Evolutionary conservation across 306 rosid species (phyloP).

Genomic region (Herpetospermum pedunculosum): DNA sequence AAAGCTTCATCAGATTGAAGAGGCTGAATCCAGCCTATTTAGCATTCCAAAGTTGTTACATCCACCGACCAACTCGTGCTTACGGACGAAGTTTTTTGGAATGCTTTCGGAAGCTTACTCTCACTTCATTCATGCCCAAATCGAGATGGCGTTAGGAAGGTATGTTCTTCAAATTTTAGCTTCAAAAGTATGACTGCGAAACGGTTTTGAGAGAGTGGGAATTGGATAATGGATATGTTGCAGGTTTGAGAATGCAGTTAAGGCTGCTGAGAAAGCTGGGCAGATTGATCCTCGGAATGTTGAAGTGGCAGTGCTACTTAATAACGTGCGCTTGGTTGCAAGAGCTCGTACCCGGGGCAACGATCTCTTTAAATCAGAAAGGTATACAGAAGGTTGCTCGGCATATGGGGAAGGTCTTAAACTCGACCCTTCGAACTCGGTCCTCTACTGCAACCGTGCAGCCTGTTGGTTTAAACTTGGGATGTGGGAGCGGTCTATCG

Average conservation of each 20-base stretch:
- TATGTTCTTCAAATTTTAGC: slow-evolving; percentile 36
- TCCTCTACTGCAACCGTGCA: slow-evolving; percentile 87
- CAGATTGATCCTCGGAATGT: slow-evolving; percentile 53
- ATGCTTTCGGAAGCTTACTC: slow-evolving; percentile 73
- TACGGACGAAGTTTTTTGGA: slow-evolving; percentile 50
- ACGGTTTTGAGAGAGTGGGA: slow-evolving; percentile 36
- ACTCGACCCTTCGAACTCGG: slow-evolving; percentile 68
- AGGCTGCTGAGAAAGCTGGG: slow-evolving; percentile 68
- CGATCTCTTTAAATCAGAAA: slow-evolving; percentile 83
- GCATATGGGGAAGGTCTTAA: slow-evolving; percentile 89
- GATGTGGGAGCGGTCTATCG: slow-evolving; percentile 70
- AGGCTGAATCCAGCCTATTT: slow-evolving; percentile 43
- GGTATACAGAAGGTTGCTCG: slow-evolving; percentile 82
- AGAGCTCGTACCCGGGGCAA: slow-evolving; percentile 86
- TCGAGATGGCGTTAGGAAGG: slow-evolving; percentile 94
- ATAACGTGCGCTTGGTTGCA: slow-evolving; percentile 63
- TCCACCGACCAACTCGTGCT: slow-evolving; percentile 18
- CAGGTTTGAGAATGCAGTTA: slow-evolving; percentile 97
- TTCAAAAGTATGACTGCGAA: slow-evolving; percentile 15
- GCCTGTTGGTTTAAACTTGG: slow-evolving; percentile 97
- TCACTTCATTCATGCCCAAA: slow-evolving; percentile 55
- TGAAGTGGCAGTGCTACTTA: slow-evolving; percentile 61
- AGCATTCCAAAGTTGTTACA: slow-evolving; percentile 35
- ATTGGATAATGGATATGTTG: slow-evolving; percentile 55
- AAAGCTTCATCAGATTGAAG: slow-evolving; percentile 81